Base-by-base conservation (phyloP, 2,329 filamentous ascomycete genomes). In the Paraphoma chrysanthemicola region DNA sequence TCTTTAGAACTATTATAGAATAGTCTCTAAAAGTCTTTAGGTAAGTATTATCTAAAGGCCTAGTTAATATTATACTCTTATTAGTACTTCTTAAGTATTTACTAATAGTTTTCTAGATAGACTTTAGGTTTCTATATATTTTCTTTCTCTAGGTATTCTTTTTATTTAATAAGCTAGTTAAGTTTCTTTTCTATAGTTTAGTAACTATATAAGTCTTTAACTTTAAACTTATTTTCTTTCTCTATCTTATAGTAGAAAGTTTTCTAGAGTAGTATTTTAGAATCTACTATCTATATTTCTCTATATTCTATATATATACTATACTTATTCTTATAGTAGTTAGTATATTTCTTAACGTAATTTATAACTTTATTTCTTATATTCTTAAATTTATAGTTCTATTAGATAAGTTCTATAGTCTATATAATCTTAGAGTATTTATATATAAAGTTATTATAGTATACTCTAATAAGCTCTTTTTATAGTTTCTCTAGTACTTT, bases 281-380 rank as follows among this genome's bases (percentile, higher is more conserved):
- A 14, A 14, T 41, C 31, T 33, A 12, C 31, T 33, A 17, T 38
- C 38, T 60, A 36, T 7, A 60, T 53, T 41, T 54, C 49, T 51
- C 47, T 30, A 16, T 60, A 53, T 1, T 14, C 45, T 48, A 23
- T 36, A 33, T 54, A 23, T 5, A 38, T 57, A 42, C 51, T 54
- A 8, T 53, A 12, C 2, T 53, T 60, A 30, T 60, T 60, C 23
- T 48, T 54, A 17, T 53, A 14, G 29, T 16, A 60, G 30, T 54
- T 31, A 28, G 18, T 36, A 41, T 28, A 59, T 17, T 50, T 48
- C 2, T 53, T 39, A 1, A 57, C 48, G 41, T 42, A 59, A 4
- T 42, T 36, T 1, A 29, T 48, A 23, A 56, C 18, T 6, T 49
- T 56, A 11, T 52, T 16, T 33, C 52, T 53, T 29, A 56, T 48